These are phyloP conservation scores for Picea abies DNA, from an alignment of 83 land plant species.

Conservation along the genomic window DNA sequence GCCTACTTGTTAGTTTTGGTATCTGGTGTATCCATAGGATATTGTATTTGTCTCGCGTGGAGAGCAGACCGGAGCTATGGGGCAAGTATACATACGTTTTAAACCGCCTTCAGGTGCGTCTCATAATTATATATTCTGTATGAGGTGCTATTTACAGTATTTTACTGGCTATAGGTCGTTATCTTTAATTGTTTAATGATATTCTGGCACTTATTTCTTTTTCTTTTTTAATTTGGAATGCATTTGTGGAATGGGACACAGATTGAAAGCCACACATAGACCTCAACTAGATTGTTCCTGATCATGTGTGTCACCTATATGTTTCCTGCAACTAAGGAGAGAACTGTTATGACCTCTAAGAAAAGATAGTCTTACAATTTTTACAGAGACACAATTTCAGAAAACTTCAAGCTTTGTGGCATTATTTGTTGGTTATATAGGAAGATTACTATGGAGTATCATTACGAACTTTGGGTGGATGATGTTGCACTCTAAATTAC, in stretches of 20 bases:
- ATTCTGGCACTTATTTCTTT: background rate
- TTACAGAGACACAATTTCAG: background rate
- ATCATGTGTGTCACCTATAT: background rate
- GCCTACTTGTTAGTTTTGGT: conserved; percentile 86
- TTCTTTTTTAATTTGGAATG: background rate
- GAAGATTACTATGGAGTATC: background rate
- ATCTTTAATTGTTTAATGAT: background rate
- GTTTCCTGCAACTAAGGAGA: background rate
- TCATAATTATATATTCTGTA: background rate
- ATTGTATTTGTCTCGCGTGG: conserved; percentile 82
- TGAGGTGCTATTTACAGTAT: background rate
- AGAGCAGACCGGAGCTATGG: conserved; percentile 99
- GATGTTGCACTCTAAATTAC: background rate
- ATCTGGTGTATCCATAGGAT: conserved; percentile 95
- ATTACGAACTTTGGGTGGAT: background rate
- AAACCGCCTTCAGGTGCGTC: conserved; percentile 90
- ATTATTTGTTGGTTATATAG: background rate
- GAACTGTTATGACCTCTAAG: conserved; percentile 4
- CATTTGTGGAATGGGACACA: background rate
- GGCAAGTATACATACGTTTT: conserved; percentile 98
- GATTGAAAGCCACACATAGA: background rate
- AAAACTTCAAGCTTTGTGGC: background rate
- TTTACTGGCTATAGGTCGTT: background rate
- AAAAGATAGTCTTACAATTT: background rate
- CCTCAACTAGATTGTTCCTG: background rate